Percentiles rank a stretch among this genome's conserved stretches.
Conservation (phyloP, 1,284 basidiomycete genomes). For the Tranzscheliella williamsii region DNA sequence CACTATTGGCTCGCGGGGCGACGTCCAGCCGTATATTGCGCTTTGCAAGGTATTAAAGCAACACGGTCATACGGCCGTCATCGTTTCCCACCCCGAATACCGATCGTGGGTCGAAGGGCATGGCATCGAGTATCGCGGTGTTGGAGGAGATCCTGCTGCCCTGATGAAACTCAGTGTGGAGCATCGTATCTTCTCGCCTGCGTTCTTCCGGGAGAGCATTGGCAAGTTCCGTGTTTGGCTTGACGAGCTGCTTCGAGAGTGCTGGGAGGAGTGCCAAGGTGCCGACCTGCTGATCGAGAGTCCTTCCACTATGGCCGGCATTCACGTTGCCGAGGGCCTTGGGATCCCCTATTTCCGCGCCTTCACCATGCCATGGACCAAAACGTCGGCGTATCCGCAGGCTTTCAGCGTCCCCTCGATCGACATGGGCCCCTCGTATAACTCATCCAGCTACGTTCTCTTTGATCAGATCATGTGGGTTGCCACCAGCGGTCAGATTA, state of each 20-base stretch:
- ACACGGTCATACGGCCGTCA: constrained; percentile 67
- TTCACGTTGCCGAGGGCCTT: constrained; percentile 55
- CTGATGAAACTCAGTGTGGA: constrained; percentile 54
- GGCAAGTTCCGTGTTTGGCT: constrained; percentile 54
- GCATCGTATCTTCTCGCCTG: constrained; percentile 40
- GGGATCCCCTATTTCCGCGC: constrained; percentile 53
- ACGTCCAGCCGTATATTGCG: constrained; percentile 68
- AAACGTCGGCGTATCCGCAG: constrained; percentile 49
- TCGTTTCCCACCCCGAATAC: constrained; percentile 71
- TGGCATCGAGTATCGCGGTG: constrained; percentile 44
- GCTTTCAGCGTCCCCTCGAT: constrained; percentile 49
- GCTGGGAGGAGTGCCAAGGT: constrained; percentile 44
- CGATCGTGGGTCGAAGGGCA: constrained; percentile 66
- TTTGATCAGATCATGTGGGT: constrained; percentile 56
- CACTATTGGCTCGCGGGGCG: constrained; percentile 67
- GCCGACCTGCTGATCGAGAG: constrained; percentile 55
- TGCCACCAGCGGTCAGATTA: constrained; percentile 51
- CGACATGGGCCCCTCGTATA: constrained; percentile 46
- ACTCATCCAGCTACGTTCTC: constrained; percentile 42
- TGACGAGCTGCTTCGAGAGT: constrained; percentile 48
- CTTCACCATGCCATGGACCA: constrained; percentile 58
- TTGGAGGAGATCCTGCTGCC: constrained; percentile 50
- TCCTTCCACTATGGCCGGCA: constrained; percentile 53
- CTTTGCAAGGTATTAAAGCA: constrained; percentile 63
- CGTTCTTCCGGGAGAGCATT: constrained; percentile 45